Evolutionary conservation across 2,329 filamentous ascomycete species (phyloP).

Genomic region (Cladorrhinum sp.): DNA sequence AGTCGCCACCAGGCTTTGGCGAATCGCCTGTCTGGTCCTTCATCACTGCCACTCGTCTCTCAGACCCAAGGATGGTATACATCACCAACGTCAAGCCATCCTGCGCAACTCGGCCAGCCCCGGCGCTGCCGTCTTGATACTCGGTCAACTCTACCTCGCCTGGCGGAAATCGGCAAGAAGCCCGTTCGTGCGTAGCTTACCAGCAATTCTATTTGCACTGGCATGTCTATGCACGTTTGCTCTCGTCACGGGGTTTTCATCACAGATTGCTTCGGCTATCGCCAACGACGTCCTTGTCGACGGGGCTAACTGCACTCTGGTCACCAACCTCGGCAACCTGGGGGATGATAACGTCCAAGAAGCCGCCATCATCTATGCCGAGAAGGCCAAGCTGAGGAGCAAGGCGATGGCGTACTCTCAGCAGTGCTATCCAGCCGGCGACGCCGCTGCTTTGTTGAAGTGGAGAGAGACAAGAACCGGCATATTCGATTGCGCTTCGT

Average conservation of each 20-base stretch:
- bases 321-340: no score
- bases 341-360: neutral
- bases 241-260: constrained; percentile 15
- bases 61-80: constrained; percentile 3
- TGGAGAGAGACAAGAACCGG: neutral
- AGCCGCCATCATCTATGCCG: neutral
- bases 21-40: constrained; percentile 12
- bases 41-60: constrained; percentile 9
- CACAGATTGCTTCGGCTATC: constrained; percentile 3
- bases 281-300: neutral
- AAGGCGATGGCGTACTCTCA: constrained; percentile 3
- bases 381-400: neutral
- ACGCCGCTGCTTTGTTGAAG: neutral
- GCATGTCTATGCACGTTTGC: neutral
- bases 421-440: neutral
- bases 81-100: constrained; percentile 18
- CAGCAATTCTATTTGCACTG: neutral
- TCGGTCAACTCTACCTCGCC: constrained; percentile 1
- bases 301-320: neutral
- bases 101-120: constrained; percentile 14
- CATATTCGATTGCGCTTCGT: neutral
- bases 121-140: constrained; percentile 3
- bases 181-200: neutral
- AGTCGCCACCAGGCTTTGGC: constrained; percentile 14
- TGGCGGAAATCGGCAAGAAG: constrained; percentile 7